A percentile compares a stretch with the other conserved stretches of the same genome.
Conservation (phyloP, 2,329 filamentous ascomycete species). For the Aspergillus niger region DNA sequence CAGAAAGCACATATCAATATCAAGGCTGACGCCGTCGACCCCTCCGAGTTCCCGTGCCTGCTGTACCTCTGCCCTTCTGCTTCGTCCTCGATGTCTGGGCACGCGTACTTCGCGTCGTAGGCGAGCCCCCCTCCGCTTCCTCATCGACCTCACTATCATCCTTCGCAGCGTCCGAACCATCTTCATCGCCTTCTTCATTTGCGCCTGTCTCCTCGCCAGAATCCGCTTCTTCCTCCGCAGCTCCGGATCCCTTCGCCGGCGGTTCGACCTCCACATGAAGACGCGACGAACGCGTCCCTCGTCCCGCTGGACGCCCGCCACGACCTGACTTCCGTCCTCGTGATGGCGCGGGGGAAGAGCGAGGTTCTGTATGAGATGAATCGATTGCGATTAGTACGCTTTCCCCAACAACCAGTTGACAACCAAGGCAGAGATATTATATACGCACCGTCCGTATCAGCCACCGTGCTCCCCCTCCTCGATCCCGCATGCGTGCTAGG, state of each 20-base stretch:
- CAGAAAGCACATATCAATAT: slow-evolving; percentile 5
- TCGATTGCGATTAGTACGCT: not conserved
- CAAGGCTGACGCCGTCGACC: slow-evolving; percentile 35
- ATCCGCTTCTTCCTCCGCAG: slow-evolving; percentile 42
- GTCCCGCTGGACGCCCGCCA: slow-evolving; percentile 34
- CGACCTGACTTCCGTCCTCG: slow-evolving; percentile 42
- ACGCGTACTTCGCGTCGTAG: slow-evolving; percentile 37
- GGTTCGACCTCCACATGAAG: slow-evolving; percentile 44
- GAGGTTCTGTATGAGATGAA: slow-evolving; percentile 35
- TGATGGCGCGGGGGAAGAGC: slow-evolving; percentile 46
- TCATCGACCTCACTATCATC: slow-evolving; percentile 43
- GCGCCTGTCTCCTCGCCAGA: slow-evolving; percentile 42
- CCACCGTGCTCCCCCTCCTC: slow-evolving; percentile 47
- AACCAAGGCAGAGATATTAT: not conserved
- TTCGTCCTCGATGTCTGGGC: slow-evolving; percentile 39
- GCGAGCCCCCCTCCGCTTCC: slow-evolving; percentile 41
- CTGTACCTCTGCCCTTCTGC: slow-evolving; percentile 39
- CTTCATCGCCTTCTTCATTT: slow-evolving; percentile 44
- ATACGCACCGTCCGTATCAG: slow-evolving; percentile 50
- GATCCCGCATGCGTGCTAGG: slow-evolving; percentile 40
- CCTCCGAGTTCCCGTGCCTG: slow-evolving; percentile 38
- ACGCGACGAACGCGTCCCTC: slow-evolving; percentile 42
- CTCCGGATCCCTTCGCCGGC: slow-evolving; percentile 32
- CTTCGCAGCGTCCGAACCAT: slow-evolving; percentile 38
- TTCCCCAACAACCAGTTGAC: too few relatives aligned